phyloP scores from a whole-genome alignment of 2,329 filamentous ascomycete genomes.

The Cercospora sesami region DNA sequence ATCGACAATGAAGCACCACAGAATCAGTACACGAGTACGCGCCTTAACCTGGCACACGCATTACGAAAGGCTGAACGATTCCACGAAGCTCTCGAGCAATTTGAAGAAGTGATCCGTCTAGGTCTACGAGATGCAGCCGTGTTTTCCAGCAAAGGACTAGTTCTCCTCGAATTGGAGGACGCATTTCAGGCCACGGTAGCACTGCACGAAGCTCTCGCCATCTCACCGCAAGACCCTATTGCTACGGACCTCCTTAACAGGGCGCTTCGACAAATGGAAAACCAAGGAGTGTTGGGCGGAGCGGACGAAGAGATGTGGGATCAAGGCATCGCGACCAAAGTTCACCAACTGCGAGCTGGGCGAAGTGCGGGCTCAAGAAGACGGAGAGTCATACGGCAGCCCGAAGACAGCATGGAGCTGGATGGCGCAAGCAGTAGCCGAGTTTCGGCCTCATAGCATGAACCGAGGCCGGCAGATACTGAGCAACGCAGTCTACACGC shows the following conservation, averaged over 20 bases:
- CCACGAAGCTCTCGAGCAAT: slow-evolving; percentile 72
- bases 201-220: slow-evolving; percentile 79
- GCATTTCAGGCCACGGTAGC: slow-evolving; percentile 76
- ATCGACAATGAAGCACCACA: slow-evolving; percentile 73
- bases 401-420: slow-evolving; percentile 18
- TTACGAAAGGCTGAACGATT: slow-evolving; percentile 70
- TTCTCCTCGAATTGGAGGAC: slow-evolving; percentile 73
- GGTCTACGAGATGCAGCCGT: slow-evolving; percentile 73
- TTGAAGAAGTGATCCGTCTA: slow-evolving; percentile 81
- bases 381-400: slow-evolving; percentile 3
- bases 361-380: neutral
- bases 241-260: slow-evolving; percentile 75
- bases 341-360: slow-evolving; percentile 22
- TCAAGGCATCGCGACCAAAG: slow-evolving; percentile 22
- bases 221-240: slow-evolving; percentile 76
- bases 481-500: neutral
- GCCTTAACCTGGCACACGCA: slow-evolving; percentile 87
- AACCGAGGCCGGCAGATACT: neutral
- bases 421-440: slow-evolving; percentile 9
- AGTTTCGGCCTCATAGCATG: slow-evolving; percentile 2
- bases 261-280: slow-evolving; percentile 64
- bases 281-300: slow-evolving; percentile 50
- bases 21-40: slow-evolving; percentile 76
- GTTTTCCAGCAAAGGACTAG: slow-evolving; percentile 79
- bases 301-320: slow-evolving; percentile 42